Percentiles rank a stretch among this genome's conserved stretches.
Conservation (phyloP, 495 filamentous ascomycete genomes). For the Hypoxylon fragiforme region DNA sequence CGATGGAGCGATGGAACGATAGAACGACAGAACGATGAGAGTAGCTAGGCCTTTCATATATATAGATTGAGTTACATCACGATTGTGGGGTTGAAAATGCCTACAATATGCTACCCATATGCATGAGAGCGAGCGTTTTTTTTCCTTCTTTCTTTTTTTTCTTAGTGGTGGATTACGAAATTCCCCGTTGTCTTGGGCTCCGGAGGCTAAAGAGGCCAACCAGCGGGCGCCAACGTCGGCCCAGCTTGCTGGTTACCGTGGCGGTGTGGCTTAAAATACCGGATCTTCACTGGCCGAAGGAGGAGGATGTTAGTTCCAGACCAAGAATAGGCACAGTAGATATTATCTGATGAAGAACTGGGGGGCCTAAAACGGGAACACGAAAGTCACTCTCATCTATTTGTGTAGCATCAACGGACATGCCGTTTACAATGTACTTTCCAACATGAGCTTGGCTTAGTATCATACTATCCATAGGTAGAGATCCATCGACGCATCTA, state of each 20-base stretch:
- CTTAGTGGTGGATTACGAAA: slow-evolving; percentile 6
- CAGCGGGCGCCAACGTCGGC: slow-evolving; percentile 9
- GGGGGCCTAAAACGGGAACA: slow-evolving; percentile 12
- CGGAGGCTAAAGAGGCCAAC: slow-evolving; percentile 15
- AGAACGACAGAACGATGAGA: no score
- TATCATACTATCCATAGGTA: no score
- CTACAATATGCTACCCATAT: no score
- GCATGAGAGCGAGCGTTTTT: no score
- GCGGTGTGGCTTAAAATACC: slow-evolving; percentile 7
- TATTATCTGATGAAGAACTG: no score
- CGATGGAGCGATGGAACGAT: no score
- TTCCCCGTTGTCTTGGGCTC: slow-evolving; percentile 6
- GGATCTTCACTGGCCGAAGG: slow-evolving; percentile 9
- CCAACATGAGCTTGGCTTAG: no score
- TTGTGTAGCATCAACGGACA: slow-evolving; percentile 14
- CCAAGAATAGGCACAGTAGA: slow-evolving; percentile 29
- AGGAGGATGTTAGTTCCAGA: slow-evolving; percentile 5
- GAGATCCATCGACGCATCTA: no score
- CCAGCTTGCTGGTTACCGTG: slow-evolving; percentile 21
- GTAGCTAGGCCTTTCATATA: no score
- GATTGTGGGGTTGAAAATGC: neutral
- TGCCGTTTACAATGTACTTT: slow-evolving; percentile 15
- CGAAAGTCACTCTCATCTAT: neutral
- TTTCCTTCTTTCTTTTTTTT: neutral
- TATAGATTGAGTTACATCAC: neutral